These are phyloP conservation scores for Rhynchosporium secalis DNA, from an alignment of 2,329 filamentous ascomycete species.

Conservation along the genomic window DNA sequence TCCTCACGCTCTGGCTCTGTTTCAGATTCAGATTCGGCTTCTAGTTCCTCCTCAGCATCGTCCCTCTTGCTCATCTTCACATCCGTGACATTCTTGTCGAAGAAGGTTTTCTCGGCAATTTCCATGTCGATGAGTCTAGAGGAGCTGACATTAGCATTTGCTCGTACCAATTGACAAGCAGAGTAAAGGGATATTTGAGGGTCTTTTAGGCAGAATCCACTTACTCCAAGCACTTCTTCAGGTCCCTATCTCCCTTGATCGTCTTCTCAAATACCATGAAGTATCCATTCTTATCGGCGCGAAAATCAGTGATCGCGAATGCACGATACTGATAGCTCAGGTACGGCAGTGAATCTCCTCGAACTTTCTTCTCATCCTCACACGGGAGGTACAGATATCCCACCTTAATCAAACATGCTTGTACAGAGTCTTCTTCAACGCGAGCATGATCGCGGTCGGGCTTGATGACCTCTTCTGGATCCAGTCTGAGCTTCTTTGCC, in stretches of 20 bases:
- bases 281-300: slow-evolving; percentile 3
- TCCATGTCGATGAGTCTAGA: slow-evolving; percentile 5
- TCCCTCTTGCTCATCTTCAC: slow-evolving; percentile 7
- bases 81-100: slow-evolving; percentile 5
- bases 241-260: not conserved
- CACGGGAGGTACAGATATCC: not conserved
- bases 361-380: slow-evolving; percentile 5
- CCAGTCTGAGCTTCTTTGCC: slow-evolving; percentile 6
- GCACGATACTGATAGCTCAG: not conserved
- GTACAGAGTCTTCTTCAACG: not conserved
- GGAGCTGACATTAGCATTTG: not conserved
- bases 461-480: not conserved
- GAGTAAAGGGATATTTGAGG: not conserved
- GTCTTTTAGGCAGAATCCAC: not conserved
- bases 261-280: slow-evolving; percentile 11
- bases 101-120: not conserved
- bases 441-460: not conserved
- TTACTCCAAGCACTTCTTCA: slow-evolving; percentile 9
- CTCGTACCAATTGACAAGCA: too few species aligned
- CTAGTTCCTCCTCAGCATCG: not conserved
- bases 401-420: not conserved
- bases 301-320: not conserved
- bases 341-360: not conserved
- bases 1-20: not conserved
- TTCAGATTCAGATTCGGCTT: not conserved